Percentiles rank a stretch among this genome's conserved stretches.
Evolutionary conservation across 306 rosid species (phyloP).

Genomic region (Geum urbanum): DNA sequence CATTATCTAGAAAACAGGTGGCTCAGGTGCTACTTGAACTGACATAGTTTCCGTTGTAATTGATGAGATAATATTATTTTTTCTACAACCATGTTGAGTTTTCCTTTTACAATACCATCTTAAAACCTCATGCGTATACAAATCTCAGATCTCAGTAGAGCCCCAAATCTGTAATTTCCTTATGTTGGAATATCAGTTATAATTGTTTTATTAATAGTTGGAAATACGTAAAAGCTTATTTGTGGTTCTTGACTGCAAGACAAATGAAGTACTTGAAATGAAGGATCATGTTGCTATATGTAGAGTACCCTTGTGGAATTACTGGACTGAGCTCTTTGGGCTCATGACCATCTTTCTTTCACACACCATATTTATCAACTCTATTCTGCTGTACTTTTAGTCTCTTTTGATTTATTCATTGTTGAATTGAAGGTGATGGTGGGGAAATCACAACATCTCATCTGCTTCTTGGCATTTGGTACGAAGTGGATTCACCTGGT

Average conservation of each 20-base stretch:
- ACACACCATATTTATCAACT: neutral
- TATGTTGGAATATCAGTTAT: neutral
- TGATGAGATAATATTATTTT: neutral
- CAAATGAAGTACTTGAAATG: neutral
- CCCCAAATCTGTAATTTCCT: neutral
- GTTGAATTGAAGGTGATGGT: slow-evolving; percentile 35
- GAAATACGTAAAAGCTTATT: neutral
- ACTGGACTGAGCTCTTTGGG: neutral
- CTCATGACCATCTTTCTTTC: neutral
- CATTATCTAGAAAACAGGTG: neutral
- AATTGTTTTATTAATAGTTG: neutral
- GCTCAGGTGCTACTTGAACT: neutral
- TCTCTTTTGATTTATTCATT: neutral
- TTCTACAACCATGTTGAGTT: neutral
- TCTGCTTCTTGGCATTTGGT: slow-evolving; percentile 70
- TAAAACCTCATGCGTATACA: neutral
- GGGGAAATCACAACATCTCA: slow-evolving; percentile 54
- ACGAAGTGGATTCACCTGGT: slow-evolving; percentile 52
- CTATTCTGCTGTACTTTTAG: neutral
- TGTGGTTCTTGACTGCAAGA: neutral
- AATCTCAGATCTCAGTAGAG: neutral
- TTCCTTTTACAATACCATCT: neutral
- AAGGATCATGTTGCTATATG: neutral
- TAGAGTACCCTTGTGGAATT: neutral
- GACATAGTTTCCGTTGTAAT: neutral